These are phyloP conservation scores for Lentinula edodes DNA, from an alignment of 768 basidiomycete genomes.

Conservation along the genomic window DNA sequence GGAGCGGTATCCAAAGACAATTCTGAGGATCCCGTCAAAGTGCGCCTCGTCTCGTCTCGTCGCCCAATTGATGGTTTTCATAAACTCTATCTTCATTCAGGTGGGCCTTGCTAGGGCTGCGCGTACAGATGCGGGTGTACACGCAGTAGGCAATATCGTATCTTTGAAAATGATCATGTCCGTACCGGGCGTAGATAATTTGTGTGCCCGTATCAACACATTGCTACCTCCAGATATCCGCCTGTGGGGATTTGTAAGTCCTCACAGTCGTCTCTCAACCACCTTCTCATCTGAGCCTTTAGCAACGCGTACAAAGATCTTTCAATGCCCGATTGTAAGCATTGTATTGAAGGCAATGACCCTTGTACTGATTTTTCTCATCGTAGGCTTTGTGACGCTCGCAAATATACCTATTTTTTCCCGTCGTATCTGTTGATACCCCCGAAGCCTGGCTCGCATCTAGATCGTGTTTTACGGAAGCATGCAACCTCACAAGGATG, in stretches of 20 bases:
- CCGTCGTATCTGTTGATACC: slow-evolving; percentile 91
- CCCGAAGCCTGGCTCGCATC: slow-evolving; percentile 70
- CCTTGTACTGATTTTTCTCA: background rate
- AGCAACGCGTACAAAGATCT: slow-evolving; percentile 55
- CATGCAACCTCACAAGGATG: slow-evolving; percentile 22
- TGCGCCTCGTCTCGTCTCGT: slow-evolving; percentile 20
- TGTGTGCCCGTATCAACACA: slow-evolving; percentile 73
- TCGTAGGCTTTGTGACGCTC: slow-evolving; percentile 81
- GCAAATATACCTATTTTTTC: slow-evolving; percentile 97
- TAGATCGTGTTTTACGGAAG: slow-evolving; percentile 40
- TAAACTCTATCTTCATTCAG: slow-evolving; percentile 28
- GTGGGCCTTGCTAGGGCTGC: slow-evolving; percentile 85
- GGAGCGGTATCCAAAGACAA: slow-evolving; percentile 96
- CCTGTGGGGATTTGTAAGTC: slow-evolving; percentile 82
- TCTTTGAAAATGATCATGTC: slow-evolving; percentile 84
- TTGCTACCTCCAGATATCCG: slow-evolving; percentile 89
- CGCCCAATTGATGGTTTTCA: background rate
- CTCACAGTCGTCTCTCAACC: background rate
- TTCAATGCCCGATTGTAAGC: slow-evolving; percentile 74
- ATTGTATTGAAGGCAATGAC: background rate
- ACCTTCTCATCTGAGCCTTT: background rate
- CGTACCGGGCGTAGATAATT: slow-evolving; percentile 65
- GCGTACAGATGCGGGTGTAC: slow-evolving; percentile 94
- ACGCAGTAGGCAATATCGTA: slow-evolving; percentile 92
- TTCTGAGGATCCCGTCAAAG: slow-evolving; percentile 85